Evolutionary conservation across 1,139 yeast species (phyloP).

Genomic region (Candida neerlandica): DNA sequence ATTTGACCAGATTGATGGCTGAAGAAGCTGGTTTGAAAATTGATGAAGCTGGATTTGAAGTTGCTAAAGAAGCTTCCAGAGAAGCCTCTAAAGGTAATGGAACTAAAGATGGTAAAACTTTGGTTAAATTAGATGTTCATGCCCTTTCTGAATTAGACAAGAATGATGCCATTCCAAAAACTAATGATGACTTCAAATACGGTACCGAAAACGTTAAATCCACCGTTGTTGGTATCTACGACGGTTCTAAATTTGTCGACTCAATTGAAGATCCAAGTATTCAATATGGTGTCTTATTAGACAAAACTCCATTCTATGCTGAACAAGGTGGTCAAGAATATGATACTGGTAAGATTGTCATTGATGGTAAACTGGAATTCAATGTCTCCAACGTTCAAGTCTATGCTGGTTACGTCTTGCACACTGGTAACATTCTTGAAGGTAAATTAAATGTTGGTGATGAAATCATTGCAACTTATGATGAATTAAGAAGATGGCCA

Average conservation of each 20-base stretch:
- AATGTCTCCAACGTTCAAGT: constrained; percentile 88
- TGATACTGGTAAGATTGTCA: constrained; percentile 90
- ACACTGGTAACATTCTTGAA: constrained; percentile 82
- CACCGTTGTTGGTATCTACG: constrained; percentile 69
- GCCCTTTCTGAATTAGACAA: constrained; percentile 68
- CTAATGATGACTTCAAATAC: constrained; percentile 80
- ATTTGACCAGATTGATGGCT: constrained; percentile 96
- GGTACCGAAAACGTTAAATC: constrained; percentile 65
- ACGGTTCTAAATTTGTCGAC: constrained; percentile 39
- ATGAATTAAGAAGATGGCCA: constrained; percentile 94
- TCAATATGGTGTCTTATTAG: constrained; percentile 79
- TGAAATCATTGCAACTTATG: constrained; percentile 80
- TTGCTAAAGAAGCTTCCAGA: constrained; percentile 82
- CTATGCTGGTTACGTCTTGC: constrained; percentile 93
- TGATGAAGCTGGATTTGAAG: constrained; percentile 89
- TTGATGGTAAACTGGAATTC: constrained; percentile 87
- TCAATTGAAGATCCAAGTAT: constrained; percentile 29
- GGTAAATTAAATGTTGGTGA: constrained; percentile 72
- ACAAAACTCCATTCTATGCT: constrained; percentile 93
- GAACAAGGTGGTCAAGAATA: constrained; percentile 99
- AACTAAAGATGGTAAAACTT: constrained; percentile 54
- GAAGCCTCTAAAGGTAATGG: constrained; percentile 95
- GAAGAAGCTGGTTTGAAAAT: constrained; percentile 95
- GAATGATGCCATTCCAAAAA: constrained; percentile 67
- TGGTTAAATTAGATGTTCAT: constrained; percentile 88